Evolutionary conservation across 805 yeast species (phyloP).

Genomic region (Candida methanosorbosa): DNA sequence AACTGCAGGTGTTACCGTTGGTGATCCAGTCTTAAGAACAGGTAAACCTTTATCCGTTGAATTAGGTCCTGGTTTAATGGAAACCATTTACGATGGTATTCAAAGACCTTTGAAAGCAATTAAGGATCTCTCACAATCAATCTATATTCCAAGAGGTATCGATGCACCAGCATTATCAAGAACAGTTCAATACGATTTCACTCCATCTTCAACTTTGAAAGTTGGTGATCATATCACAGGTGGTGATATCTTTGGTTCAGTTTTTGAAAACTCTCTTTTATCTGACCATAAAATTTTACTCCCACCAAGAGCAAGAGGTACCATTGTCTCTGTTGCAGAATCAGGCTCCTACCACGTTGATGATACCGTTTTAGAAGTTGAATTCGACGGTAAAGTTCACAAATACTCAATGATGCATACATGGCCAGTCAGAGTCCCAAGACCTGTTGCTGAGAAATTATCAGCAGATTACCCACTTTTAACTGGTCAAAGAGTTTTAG

Average conservation of each 20-base stretch:
- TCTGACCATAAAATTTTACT: conserved; percentile 88
- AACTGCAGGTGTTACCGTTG: conserved; percentile 98
- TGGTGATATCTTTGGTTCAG: conserved; percentile 93
- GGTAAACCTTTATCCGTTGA: conserved; percentile 99
- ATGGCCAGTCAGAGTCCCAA: conserved; percentile 99
- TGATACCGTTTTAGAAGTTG: conserved; percentile 86
- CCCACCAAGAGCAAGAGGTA: conserved; percentile 99
- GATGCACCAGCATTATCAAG: conserved; percentile 94
- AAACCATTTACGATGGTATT: conserved; percentile 98
- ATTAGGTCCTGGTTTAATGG: conserved; percentile 99
- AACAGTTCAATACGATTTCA: conserved; percentile 74
- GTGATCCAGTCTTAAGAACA: conserved; percentile 97
- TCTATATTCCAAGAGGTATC: conserved; percentile 98
- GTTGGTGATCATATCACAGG: conserved; percentile 98
- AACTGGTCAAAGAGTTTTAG: conserved; percentile 98
- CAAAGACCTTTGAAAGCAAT: conserved; percentile 97
- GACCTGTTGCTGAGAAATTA: conserved; percentile 93
- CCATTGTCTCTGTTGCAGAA: conserved; percentile 80
- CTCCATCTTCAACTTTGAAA: conserved; percentile 57
- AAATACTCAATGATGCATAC: conserved; percentile 93
- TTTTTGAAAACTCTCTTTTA: conserved; percentile 87
- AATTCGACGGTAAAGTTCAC: conserved; percentile 79
- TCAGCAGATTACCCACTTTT: conserved; percentile 91
- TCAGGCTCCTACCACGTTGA: conserved; percentile 89
- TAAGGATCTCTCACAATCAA: conserved; percentile 78